Conservation (phyloP, 148 eudicot genomes). For the Silene latifolia region DNA sequence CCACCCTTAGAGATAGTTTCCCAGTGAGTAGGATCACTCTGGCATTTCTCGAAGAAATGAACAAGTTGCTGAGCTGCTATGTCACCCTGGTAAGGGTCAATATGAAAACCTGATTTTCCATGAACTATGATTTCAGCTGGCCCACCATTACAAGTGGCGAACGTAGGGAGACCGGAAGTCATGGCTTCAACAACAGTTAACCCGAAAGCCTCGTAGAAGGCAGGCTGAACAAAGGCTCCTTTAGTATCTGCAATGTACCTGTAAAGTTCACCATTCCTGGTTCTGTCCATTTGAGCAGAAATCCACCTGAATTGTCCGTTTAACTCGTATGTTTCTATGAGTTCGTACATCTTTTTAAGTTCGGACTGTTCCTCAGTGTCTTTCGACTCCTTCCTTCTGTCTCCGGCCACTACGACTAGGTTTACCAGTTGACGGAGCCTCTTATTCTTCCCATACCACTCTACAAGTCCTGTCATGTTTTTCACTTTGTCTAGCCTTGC, state of each 20-base stretch:
- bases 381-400: constrained; percentile 89
- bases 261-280: constrained; percentile 90
- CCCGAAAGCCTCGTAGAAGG: constrained; percentile 91
- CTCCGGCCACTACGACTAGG: constrained; percentile 95
- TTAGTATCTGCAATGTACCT: constrained; percentile 79
- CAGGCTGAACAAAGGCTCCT: constrained; percentile 91
- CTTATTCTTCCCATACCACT: constrained; percentile 75
- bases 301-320: constrained; percentile 95
- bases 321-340: constrained; percentile 69
- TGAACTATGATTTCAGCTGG: constrained; percentile 94
- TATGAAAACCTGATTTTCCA: constrained; percentile 89
- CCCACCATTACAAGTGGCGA: constrained; percentile 86
- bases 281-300: constrained; percentile 91
- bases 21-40: constrained; percentile 73
- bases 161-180: constrained; percentile 95
- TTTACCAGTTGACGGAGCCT: constrained; percentile 69
- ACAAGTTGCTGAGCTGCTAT: constrained; percentile 69
- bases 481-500: constrained; percentile 89
- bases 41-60: constrained; percentile 66
- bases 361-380: constrained; percentile 87
- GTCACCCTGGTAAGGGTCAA: constrained; percentile 93
- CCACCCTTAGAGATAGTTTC: constrained; percentile 79
- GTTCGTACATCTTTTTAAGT: constrained; percentile 84
- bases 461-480: constrained; percentile 90
- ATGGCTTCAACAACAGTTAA: constrained; percentile 94